Conservation (phyloP, 2,329 filamentous ascomycete genomes). For the Aspergillus luchuensis region DNA sequence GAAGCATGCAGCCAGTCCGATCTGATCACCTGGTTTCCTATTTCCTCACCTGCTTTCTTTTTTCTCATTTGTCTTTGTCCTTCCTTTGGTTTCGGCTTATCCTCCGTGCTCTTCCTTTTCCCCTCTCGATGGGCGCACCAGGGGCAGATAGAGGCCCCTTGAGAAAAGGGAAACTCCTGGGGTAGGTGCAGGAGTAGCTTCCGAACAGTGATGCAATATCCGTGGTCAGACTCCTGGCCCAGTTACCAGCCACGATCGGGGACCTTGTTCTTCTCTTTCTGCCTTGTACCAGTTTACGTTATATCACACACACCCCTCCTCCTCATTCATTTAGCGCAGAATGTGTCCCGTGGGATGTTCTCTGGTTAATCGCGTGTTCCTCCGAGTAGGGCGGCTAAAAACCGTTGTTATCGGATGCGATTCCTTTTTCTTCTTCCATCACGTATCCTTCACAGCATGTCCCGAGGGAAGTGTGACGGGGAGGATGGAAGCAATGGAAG, state of each 20-base stretch:
- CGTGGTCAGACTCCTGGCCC: not conserved
- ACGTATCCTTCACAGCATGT: not conserved
- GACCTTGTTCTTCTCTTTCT: not conserved
- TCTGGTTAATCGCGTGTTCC: not conserved
- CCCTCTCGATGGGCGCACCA: not conserved
- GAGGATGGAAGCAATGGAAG: no score
- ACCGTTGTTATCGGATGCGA: not conserved
- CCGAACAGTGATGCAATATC: conserved; percentile 12
- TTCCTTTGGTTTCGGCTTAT: conserved; percentile 1
- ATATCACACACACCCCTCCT: not conserved
- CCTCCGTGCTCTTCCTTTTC: not conserved
- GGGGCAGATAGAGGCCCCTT: conserved; percentile 10
- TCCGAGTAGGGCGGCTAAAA: not conserved
- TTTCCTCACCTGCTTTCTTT: not conserved
- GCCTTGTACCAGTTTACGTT: not conserved
- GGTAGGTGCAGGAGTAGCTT: conserved; percentile 17
- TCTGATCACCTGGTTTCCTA: conserved; percentile 4
- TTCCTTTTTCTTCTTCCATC: not conserved
- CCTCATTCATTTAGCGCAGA: not conserved
- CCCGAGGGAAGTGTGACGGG: not conserved
- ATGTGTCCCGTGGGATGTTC: not conserved
- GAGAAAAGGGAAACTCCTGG: conserved; percentile 11
- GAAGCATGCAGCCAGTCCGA: conserved; percentile 7
- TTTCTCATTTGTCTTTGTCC: not conserved
- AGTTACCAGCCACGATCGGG: conserved; percentile 6